Conservation (phyloP, 495 filamentous ascomycete genomes). For the Baudoinia panamericana region DNA sequence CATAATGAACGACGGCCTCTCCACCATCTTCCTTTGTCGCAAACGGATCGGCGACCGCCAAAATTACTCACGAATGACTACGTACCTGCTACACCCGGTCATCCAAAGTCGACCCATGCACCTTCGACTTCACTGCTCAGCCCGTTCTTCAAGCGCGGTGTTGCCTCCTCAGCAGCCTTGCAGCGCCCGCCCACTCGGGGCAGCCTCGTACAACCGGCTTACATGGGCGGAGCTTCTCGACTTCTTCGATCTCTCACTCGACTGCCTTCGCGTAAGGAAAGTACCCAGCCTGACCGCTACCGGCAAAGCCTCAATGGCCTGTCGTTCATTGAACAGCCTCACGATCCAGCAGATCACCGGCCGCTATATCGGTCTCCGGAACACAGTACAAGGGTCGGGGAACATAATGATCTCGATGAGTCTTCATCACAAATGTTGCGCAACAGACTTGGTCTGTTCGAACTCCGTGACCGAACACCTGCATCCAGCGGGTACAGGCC, state of each 20-base stretch:
- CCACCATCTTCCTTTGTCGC: background rate
- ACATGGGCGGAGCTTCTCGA: background rate
- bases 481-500: background rate
- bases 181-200: slow-evolving; percentile 1
- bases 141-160: slow-evolving; percentile 23
- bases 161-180: background rate
- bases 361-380: slow-evolving; percentile 1
- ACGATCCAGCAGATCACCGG: background rate
- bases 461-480: slow-evolving; percentile 8
- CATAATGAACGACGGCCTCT: background rate
- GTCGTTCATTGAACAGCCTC: background rate
- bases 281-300: slow-evolving; percentile 1
- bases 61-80: too few species aligned
- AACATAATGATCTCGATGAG: too few species aligned
- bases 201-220: background rate
- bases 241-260: background rate
- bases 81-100: too few species aligned
- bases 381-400: background rate
- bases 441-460: slow-evolving; percentile 14
- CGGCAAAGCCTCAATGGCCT: slow-evolving; percentile 2
- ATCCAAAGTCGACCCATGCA: too few species aligned
- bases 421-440: too few species aligned
- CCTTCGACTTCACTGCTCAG: slow-evolving; percentile 20
- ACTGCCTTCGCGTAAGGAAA: too few species aligned
- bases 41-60: background rate